Evolutionary conservation across 257 asterid genomes (phyloP).

Genomic region (Lantana camara): DNA sequence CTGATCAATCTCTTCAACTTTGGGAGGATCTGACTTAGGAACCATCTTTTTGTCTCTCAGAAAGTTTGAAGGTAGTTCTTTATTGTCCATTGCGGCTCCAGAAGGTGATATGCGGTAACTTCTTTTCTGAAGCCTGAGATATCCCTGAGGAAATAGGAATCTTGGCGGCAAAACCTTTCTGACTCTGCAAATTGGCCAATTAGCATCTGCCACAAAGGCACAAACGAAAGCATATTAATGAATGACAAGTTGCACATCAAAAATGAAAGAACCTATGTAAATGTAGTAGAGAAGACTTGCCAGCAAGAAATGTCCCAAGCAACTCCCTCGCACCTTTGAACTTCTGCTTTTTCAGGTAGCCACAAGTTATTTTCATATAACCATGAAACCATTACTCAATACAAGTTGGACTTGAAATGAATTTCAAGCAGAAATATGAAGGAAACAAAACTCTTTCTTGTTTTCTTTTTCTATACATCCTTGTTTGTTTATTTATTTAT

Average conservation of each 20-base stretch:
- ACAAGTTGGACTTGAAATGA: no score
- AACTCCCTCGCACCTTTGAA: constrained; percentile 40
- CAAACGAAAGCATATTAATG: constrained; percentile 5
- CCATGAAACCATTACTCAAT: constrained; percentile 5
- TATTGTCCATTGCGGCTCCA: constrained; percentile 55
- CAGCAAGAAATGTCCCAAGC: constrained; percentile 41
- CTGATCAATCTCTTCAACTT: constrained; percentile 53
- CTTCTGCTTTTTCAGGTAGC: constrained; percentile 42
- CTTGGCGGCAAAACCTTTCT: constrained; percentile 36
- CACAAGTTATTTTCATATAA: constrained; percentile 9
- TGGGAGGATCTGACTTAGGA: constrained; percentile 81
- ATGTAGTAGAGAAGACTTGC: constrained; percentile 33
- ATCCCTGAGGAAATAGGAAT: constrained; percentile 41
- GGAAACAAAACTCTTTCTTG: background rate
- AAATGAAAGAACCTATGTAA: constrained; percentile 2
- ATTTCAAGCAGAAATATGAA: background rate
- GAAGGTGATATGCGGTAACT: constrained; percentile 61
- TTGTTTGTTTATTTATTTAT: background rate
- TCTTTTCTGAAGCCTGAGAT: constrained; percentile 48
- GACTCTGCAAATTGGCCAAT: constrained; percentile 33
- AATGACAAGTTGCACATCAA: background rate
- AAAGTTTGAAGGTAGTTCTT: constrained; percentile 56
- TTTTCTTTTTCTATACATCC: background rate
- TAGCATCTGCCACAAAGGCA: constrained; percentile 44
- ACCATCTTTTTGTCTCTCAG: constrained; percentile 62